Conservation (phyloP, 2,329 filamentous ascomycete species). For the Botryotinia narcissicola region DNA sequence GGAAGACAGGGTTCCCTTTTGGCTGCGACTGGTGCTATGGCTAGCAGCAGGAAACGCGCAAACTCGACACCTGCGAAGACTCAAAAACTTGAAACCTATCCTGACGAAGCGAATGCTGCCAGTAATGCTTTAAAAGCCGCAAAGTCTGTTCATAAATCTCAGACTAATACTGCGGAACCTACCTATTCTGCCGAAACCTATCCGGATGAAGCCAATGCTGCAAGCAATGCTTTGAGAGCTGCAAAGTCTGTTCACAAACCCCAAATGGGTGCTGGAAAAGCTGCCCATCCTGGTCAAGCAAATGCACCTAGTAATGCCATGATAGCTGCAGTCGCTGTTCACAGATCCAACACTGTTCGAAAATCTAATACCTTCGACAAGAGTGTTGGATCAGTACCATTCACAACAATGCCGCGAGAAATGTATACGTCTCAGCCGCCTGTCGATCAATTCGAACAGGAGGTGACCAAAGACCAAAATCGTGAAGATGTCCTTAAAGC, state of each 20-base stretch:
- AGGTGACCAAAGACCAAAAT: conserved; percentile 67
- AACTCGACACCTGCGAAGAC: conserved; percentile 54
- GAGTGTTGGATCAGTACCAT: conserved; percentile 58
- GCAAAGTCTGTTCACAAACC: conserved; percentile 56
- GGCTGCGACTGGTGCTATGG: conserved; percentile 76
- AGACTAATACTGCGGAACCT: conserved; percentile 39
- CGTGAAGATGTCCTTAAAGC: conserved; percentile 72
- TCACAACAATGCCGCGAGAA: conserved; percentile 65
- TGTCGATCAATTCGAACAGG: conserved; percentile 50
- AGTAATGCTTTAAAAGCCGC: conserved; percentile 72
- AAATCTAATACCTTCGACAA: conserved; percentile 44
- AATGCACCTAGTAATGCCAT: conserved; percentile 65
- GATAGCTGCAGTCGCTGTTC: conserved; percentile 67
- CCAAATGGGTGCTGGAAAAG: conserved; percentile 37
- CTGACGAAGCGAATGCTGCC: conserved; percentile 58
- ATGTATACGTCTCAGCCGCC: conserved; percentile 79
- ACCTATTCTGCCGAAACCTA: conserved; percentile 56
- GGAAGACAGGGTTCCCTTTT: conserved; percentile 64
- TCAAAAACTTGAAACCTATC: conserved; percentile 46
- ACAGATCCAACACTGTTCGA: conserved; percentile 23
- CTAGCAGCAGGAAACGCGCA: conserved; percentile 54
- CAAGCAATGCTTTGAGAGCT: conserved; percentile 67
- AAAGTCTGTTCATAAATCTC: conserved; percentile 49
- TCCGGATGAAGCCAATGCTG: conserved; percentile 58
- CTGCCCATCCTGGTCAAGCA: conserved; percentile 53